Evolutionary conservation across 495 filamentous ascomycete species (phyloP), one percentile per base, ranked within the genome.

Genomic region (Lasiosphaeria hispida): DNA sequence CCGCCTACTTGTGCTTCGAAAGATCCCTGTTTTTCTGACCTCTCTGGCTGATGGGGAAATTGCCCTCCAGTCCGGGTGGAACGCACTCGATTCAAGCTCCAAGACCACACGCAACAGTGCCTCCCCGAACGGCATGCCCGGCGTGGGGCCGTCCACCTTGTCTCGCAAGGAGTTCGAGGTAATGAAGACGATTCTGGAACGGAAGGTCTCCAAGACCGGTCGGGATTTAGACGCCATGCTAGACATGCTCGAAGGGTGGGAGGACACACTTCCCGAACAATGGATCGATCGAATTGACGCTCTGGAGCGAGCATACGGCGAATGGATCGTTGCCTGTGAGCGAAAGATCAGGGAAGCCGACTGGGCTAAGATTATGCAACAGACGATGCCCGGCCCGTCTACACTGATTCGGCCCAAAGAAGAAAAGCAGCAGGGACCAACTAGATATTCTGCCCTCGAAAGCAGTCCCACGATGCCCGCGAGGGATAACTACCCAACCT

Each of bases 211-310:
- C 36, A 78, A 81, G 14, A 79, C 90, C 1, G 95, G 91, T 0
- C 80, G 80, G 38, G 75, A 85, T 18, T 76, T 97, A 68, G 94
- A 98, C 68, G 79, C 73, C 10, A 89, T 95, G 80, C 80, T 97
- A 7, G 92, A 97, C 63, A 76, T 83, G 9, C 74, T 97, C 9
- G 94, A 96, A 67, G 91, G 90, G 5, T 80, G 84, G 23, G 77
- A 86, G 52, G 94, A 98, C 62, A 87, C 87, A 3, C 68, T 98
- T 9, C 94, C 94, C 0, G 90, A 96, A 35, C 64, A 72, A 15
- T 98, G 95, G 95, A 83, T 97, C 45, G 90, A 92, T 55, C 78
- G 85, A 7, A 82, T 97, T 63, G 95, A 97, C 67, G 68, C 71
- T 0, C 72, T 96, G 11, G 95, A 98, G 64, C 77, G 82, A 10